phyloP scores from a whole-genome alignment of 129 eudicot genomes.

The Gnaphalium uliginosum region DNA sequence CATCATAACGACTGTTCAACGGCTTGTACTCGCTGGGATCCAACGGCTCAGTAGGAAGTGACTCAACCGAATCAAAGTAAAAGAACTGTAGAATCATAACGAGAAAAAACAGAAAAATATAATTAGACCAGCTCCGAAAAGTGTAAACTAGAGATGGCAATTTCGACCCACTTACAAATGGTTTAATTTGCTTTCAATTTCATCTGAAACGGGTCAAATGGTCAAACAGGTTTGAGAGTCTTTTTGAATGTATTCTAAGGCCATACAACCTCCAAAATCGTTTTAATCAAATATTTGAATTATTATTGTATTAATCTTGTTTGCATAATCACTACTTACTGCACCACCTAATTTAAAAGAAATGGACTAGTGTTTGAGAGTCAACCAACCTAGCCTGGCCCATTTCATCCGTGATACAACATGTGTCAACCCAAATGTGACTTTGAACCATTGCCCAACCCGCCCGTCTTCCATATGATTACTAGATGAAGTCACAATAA shows the following conservation, averaged over 20 bases:
- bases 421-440: neutral
- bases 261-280: neutral
- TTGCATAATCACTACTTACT: neutral
- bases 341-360: neutral
- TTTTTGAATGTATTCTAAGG: neutral
- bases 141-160: neutral
- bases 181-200: neutral
- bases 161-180: neutral
- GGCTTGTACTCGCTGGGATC: conserved; percentile 55
- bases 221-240: neutral
- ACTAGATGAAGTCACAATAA: neutral
- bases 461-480: neutral
- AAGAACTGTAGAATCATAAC: conserved; percentile 51
- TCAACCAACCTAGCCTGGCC: neutral
- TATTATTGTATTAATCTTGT: neutral
- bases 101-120: neutral
- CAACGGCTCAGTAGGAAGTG: conserved; percentile 70
- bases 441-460: neutral
- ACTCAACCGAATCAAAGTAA: conserved; percentile 83
- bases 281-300: neutral
- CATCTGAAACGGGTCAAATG: neutral
- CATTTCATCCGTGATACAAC: neutral
- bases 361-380: neutral
- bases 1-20: conserved; percentile 79
- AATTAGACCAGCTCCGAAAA: neutral